These are phyloP conservation scores for Takakia lepidozioides DNA, from an alignment of 225 moss, liverwort and hornwort genomes.

Conservation along the genomic window DNA sequence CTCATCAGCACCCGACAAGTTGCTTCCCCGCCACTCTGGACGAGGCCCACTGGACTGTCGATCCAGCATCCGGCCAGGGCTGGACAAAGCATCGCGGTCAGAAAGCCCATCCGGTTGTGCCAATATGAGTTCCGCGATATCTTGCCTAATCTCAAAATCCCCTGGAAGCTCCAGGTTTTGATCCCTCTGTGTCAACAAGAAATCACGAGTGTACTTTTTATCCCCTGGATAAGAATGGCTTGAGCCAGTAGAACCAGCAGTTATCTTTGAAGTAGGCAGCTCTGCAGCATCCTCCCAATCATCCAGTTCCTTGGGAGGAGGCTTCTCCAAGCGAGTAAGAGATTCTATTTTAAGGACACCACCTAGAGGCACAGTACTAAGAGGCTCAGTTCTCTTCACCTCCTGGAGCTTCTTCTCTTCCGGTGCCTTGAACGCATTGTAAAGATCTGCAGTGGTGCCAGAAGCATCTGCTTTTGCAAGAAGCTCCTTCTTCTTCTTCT, in stretches of 20 bases:
- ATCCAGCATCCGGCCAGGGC: conserved; percentile 67
- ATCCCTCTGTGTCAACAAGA: conserved; percentile 68
- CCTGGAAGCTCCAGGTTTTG: conserved; percentile 49
- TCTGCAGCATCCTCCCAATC: conserved; percentile 99
- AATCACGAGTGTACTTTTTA: conserved; percentile 83
- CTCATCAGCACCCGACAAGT: conserved; percentile 57
- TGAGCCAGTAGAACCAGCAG: conserved; percentile 12
- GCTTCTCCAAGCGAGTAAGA: conserved; percentile 28
- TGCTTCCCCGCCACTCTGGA: conserved; percentile 58
- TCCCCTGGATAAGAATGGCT: conserved; percentile 30
- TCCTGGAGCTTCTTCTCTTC: conserved; percentile 91
- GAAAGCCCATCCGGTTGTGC: conserved; percentile 17
- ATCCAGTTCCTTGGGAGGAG: conserved; percentile 64
- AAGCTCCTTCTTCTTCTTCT: conserved; percentile 71
- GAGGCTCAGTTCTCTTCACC: conserved; percentile 52
- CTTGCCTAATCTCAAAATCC: conserved; percentile 61
- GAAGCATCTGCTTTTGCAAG: conserved; percentile 85
- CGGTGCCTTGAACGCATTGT: conserved; percentile 87
- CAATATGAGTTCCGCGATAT: conserved; percentile 38
- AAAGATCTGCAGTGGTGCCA: conserved; percentile 82
- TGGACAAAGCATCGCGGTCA: conserved; percentile 39
- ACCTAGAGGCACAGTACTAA: conserved; percentile 30
- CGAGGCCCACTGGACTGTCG: conserved; percentile 60
- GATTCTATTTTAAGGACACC: conserved; percentile 51
- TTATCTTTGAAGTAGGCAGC: conserved; percentile 61